Evolutionary conservation across 2,329 filamentous ascomycete genomes (phyloP).

Genomic region (Thielaviopsis punctulata): DNA sequence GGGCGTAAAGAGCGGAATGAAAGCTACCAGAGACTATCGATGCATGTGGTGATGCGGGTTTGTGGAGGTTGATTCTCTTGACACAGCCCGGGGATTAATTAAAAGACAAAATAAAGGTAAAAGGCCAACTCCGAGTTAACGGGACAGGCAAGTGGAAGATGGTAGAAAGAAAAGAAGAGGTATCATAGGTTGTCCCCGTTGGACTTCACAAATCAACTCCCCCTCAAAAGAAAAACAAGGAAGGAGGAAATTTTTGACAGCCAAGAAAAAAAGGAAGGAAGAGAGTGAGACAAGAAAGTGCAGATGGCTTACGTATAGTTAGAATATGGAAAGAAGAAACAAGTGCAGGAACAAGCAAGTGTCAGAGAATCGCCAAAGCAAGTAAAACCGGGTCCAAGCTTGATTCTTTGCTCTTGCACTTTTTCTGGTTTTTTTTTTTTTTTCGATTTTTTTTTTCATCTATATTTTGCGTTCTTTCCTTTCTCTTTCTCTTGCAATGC

Average conservation of each 20-base stretch:
- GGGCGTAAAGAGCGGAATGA: neutral
- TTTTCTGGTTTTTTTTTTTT: conserved; percentile 13
- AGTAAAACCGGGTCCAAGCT: neutral
- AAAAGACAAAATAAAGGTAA: neutral
- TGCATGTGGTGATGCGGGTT: neutral
- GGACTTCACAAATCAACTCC: neutral
- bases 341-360: conserved; percentile 1
- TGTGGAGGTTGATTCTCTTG: conserved; percentile 1
- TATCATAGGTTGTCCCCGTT: neutral
- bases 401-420: neutral
- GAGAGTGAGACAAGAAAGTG: conserved; percentile 14
- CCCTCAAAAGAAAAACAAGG: neutral
- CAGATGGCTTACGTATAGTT: too few species aligned
- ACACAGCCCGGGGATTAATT: neutral
- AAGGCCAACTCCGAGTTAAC: neutral
- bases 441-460: neutral
- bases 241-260: neutral
- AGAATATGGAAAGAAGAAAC: conserved; percentile 12
- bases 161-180: conserved; percentile 12
- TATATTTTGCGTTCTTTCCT: neutral
- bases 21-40: conserved; percentile 10
- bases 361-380: conserved; percentile 1
- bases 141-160: conserved; percentile 23
- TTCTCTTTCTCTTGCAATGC: too few species aligned
- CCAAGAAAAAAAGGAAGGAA: neutral